Percentiles rank a stretch among this genome's conserved stretches.
These are phyloP conservation scores for Cordyceps farinosa DNA, from an alignment of 2,329 filamentous ascomycete genomes.

Conservation along the genomic window DNA sequence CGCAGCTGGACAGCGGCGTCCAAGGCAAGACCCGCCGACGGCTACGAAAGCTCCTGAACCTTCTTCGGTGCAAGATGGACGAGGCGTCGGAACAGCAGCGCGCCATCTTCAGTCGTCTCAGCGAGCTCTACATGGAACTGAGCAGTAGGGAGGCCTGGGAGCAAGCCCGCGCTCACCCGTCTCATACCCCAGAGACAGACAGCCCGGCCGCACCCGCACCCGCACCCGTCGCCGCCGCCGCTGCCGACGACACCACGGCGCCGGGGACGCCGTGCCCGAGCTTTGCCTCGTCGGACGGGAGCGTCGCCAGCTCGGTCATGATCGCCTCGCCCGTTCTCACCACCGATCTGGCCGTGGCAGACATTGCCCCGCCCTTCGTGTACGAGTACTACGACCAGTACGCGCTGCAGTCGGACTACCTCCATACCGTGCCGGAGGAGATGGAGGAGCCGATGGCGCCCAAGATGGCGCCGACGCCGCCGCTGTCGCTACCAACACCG, in stretches of 20 bases:
- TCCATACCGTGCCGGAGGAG: conserved; percentile 4
- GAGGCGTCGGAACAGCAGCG: conserved; percentile 46
- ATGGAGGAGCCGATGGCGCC: neutral
- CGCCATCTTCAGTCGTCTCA: conserved; percentile 42
- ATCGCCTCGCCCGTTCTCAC: neutral
- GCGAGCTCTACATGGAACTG: conserved; percentile 48
- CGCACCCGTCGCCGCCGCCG: neutral
- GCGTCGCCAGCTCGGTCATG: neutral
- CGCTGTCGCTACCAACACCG: neutral
- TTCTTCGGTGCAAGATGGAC: conserved; percentile 42
- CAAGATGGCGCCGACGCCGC: neutral
- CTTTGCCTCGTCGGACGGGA: conserved; percentile 18
- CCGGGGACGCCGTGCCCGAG: conserved; percentile 19
- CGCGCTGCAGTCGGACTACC: neutral
- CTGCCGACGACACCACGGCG: neutral
- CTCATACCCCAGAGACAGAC: neutral
- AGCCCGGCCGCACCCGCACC: neutral
- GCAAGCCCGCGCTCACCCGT: neutral
- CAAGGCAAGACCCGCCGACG: conserved; percentile 28
- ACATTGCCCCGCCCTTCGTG: neutral
- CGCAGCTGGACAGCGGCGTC: conserved; percentile 26
- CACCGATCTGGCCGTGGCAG: neutral
- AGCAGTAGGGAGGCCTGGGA: conserved; percentile 41
- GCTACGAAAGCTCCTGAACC: conserved; percentile 39
- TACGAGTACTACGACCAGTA: neutral